Evolutionary conservation across 257 asterid species (phyloP), one percentile per base, ranked within the genome.

Genomic region (Thymus mandschuricus): DNA sequence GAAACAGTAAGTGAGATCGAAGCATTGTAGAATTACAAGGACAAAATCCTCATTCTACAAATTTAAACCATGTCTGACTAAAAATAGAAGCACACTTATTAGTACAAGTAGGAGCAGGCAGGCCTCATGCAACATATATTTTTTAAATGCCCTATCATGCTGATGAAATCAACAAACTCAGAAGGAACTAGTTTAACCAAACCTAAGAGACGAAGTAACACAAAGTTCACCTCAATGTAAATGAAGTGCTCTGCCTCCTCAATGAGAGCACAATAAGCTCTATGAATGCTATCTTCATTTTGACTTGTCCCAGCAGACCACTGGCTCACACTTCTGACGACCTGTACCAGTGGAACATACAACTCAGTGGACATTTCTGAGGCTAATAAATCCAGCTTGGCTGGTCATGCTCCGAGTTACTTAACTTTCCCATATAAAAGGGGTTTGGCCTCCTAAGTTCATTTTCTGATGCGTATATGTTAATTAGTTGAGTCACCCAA

Each of bases 251-350:
- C 90, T 43, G 98, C 92, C 73, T 86, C 85, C 76, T 93, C 96
- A 73, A 93, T 89, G 72, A 91, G 91, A 77, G 91, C 85, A 79
- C 97, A 91, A 66, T 93, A 87, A 79, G 98, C 96, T 84, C 78
- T 86, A 72, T 93, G 97, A 80, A 93, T 93, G 90, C 98, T 93
- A 81, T 93, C 98, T 79, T 93, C 98, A 54, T 96, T 91, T 85
- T 87, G 91, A 72, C 85, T 87, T 71, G 91, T 91, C 68, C 98
- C 98, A 74, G 98, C 97, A 76, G 98, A 93, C 98, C 98, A 93
- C 54, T 93, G 96, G 83, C 96, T 84, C 75, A 91, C 98, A 75
- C 98, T 93, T 87, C 97, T 86, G 81, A 93, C 87, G 62, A 93
- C 85, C 98, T 92, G 81, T 60, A 71, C 62, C 69, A 72, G 44